These are phyloP conservation scores for Nicotiana tabacum DNA, from an alignment of 257 asterid genomes.

Conservation along the genomic window DNA sequence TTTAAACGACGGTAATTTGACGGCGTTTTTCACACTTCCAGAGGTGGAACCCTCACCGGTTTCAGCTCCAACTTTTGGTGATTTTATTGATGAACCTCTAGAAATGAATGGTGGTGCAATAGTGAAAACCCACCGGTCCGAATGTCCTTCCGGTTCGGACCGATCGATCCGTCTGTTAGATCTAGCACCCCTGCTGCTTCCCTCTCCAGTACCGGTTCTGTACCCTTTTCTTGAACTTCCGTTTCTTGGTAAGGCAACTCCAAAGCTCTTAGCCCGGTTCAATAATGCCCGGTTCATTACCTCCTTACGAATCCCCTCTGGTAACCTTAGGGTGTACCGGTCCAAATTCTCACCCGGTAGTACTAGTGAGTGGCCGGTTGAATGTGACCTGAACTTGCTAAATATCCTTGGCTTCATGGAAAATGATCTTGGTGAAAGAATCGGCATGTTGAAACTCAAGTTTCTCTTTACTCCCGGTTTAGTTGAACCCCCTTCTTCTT, in stretches of 20 bases:
- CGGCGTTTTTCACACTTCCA: slow-evolving; percentile 25
- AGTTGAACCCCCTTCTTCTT: background rate
- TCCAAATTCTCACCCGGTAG: slow-evolving; percentile 65
- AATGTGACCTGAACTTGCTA: slow-evolving; percentile 71
- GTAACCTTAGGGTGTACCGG: slow-evolving; percentile 66
- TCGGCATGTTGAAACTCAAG: slow-evolving; percentile 17
- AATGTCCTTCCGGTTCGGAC: slow-evolving; percentile 34
- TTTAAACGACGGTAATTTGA: slow-evolving; percentile 58
- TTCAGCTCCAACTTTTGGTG: slow-evolving; percentile 45
- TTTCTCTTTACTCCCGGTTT: background rate
- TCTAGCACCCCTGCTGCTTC: slow-evolving; percentile 41
- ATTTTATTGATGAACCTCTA: slow-evolving; percentile 47
- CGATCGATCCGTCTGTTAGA: slow-evolving; percentile 32
- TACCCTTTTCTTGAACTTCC: slow-evolving; percentile 45
- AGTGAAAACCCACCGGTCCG: slow-evolving; percentile 59
- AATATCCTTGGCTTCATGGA: slow-evolving; percentile 31
- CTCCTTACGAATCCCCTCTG: slow-evolving; percentile 58
- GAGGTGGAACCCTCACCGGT: slow-evolving; percentile 37
- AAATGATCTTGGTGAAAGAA: slow-evolving; percentile 36
- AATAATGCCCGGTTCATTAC: slow-evolving; percentile 59
- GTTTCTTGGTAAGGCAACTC: slow-evolving; percentile 26
- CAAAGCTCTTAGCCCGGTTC: slow-evolving; percentile 47
- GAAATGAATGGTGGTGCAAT: slow-evolving; percentile 31
- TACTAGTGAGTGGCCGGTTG: slow-evolving; percentile 85
- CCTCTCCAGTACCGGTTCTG: slow-evolving; percentile 45